Evolutionary conservation across 768 basidiomycete species (phyloP), one percentile per base, ranked within the genome.

Genomic region (Suillus placidus): DNA sequence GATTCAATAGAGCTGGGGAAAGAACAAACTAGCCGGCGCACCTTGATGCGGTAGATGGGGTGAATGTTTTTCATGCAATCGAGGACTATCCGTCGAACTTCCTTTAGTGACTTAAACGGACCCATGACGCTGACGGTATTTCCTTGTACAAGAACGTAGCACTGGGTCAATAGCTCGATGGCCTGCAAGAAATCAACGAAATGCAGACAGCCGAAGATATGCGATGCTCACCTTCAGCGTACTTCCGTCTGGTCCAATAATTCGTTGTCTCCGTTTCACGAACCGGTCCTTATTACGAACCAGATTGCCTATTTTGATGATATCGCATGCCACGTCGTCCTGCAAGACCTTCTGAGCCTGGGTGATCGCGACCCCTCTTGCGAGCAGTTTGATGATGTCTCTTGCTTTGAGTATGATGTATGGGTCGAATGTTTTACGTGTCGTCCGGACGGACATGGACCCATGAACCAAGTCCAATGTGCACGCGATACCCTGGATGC

Each of bases 41-140:
- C 95, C 79, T 99, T 99, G 79, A 99, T 99, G 71, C 95, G 90
- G 76, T 99, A 99, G 74, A 99, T 99, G 2, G 97, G 97, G 74
- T 99, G 97, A 62, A 99, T 92, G 75, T 99, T 99, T 80, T 91
- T 95, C 97, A 99, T 99, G 81, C 97, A 99, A 74, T 99, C 97
- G 49, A 98, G 78, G n/a, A 99, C 87, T 67, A 99, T 98, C 70
- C 96, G 81, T 65, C 97, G 85, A 13, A 99, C 97, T 78, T 99
- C 97, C 76, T 98, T 99, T 23, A 99, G 82, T 0, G 91, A 91
- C 73, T 97, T 97, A 81, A 92, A 92, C 0, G 95, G 91, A 4
- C 97, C 97, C 95, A 99, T 99, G 14, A 94, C 95, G 60, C 95
- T 94, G 64, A 99, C 97, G 1, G 97, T 99, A 77, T 87, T 99